A percentile compares a stretch with the other conserved stretches of the same genome.
phyloP scores from a whole-genome alignment of 192 early-diverging fungal species.

The Backusella mclennaniae region DNA sequence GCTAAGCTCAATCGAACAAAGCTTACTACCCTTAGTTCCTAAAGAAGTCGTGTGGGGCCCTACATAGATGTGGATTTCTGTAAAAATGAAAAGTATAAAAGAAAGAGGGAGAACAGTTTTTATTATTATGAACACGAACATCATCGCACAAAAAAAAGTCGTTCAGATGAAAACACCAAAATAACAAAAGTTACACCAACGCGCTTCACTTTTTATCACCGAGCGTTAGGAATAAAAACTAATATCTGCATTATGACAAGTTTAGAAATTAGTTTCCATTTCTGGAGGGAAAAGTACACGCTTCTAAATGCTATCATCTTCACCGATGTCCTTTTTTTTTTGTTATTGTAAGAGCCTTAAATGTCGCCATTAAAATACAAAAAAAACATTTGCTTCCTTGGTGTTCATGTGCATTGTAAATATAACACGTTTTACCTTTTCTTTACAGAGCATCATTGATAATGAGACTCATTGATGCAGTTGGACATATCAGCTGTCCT shows the following conservation, averaged over 20 bases:
- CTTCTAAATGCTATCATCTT: no score
- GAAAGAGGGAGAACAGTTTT: no score
- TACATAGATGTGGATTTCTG: no score
- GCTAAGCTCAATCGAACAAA: no score
- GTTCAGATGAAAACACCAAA: neutral
- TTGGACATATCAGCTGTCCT: neutral
- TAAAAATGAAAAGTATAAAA: no score
- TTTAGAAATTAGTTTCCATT: neutral
- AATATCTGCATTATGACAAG: neutral
- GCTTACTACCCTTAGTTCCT: no score
- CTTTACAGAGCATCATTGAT: no score
- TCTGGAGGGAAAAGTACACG: no score
- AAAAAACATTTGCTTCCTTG: neutral
- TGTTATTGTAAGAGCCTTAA: neutral
- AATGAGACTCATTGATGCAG: no score
- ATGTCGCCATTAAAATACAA: neutral
- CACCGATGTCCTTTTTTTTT: no score
- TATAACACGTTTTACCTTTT: neutral
- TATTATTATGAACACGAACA: no score
- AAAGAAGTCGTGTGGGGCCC: no score
- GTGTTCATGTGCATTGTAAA: neutral
- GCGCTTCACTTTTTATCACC: neutral
- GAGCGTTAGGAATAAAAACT: neutral
- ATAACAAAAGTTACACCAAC: neutral
- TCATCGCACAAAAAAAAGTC: neutral